Base-by-base conservation (phyloP, 768 basidiomycete species). In the Tremella mesenterica region DNA sequence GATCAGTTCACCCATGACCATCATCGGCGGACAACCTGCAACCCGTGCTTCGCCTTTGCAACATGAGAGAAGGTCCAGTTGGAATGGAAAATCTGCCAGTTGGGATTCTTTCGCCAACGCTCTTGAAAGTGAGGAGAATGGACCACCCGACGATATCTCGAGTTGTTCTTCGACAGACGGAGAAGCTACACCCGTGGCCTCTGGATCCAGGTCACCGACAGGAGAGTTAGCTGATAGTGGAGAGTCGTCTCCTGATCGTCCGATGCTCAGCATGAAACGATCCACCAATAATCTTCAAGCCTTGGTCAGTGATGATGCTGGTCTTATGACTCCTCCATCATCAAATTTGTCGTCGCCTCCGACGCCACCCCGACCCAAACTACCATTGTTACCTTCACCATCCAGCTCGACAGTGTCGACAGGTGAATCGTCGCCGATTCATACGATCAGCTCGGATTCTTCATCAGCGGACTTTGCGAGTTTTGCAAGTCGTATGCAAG, bases 341-440 rank as follows among this genome's bases (percentile, higher is more conserved):
- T 65, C 63, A 29, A 60, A 64, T 31, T 52, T 67, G 1, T 67
- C 70, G 9, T 66, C 65, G 7, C 71, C 71, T 8, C 72, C 72
- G 26, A 60, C 67, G 6, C 66, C 65, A 5, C 23, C 52, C 23
- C 48, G 31, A 20, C 13, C 47, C 12, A 44, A 38, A 20, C 56
- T 66, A 28, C 56, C 63, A 16, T 47, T 56, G 48, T 71, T 65
- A 20, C 63, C 66, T 9, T 59, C 60, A 2, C 60, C 60, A 25
- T 65, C 65, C 20, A 44, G 45, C 18, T 45, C 56, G 1, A 8
- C 23, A 5, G 21, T 47, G 8, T 67, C 66, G 1, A 69, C 70
- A 2, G 62, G 64, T 27, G 64, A 65, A 13, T 65, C 66, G 13
- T 63, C 65, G 21, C 68, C 65, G 16, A 53, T 65, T 18, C 23